These are phyloP conservation scores for Diplocarpon mali DNA, from an alignment of 2,329 filamentous ascomycete genomes.

Conservation along the genomic window DNA sequence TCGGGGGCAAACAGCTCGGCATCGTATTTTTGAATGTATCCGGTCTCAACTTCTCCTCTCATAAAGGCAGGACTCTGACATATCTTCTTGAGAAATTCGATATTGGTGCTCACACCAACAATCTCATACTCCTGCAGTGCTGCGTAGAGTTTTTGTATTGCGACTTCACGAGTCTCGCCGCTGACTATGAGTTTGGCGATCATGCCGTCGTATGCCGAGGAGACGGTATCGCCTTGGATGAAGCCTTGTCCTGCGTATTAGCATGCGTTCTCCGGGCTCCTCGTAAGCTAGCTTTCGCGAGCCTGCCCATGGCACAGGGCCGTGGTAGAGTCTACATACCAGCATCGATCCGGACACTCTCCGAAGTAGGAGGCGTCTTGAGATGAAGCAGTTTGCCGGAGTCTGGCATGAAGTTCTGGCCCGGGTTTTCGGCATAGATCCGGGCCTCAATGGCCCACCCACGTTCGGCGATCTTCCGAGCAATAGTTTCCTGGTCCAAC, in stretches of 20 bases:
- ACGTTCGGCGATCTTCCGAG: slow-evolving; percentile 57
- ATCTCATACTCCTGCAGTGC: slow-evolving; percentile 86
- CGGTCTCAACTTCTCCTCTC: slow-evolving; percentile 82
- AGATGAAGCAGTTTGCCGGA: slow-evolving; percentile 82
- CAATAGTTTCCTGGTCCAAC: slow-evolving; percentile 53
- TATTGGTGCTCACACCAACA: slow-evolving; percentile 86
- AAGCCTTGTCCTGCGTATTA: slow-evolving; percentile 35
- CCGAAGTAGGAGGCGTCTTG: slow-evolving; percentile 54
- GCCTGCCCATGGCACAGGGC: too few relatives aligned
- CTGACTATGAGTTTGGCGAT: slow-evolving; percentile 95
- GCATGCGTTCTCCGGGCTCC: too few relatives aligned
- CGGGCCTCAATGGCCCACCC: slow-evolving; percentile 91
- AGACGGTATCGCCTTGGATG: slow-evolving; percentile 80
- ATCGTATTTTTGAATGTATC: slow-evolving; percentile 85
- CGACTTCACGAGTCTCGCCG: slow-evolving; percentile 64
- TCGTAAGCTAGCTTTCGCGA: too few relatives aligned
- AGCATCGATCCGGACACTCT: slow-evolving; percentile 80
- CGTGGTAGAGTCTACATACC: slow-evolving; percentile 33
- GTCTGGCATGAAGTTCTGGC: slow-evolving; percentile 85
- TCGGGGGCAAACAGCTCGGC: slow-evolving; percentile 63
- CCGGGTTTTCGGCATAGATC: slow-evolving; percentile 93
- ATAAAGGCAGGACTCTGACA: slow-evolving; percentile 76
- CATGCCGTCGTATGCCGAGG: slow-evolving; percentile 96
- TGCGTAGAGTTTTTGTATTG: slow-evolving; percentile 69
- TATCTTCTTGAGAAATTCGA: slow-evolving; percentile 87